Evolutionary conservation across 2,329 filamentous ascomycete species (phyloP), one percentile per base, ranked within the genome.

Genomic region (Paecilomyces sp.): DNA sequence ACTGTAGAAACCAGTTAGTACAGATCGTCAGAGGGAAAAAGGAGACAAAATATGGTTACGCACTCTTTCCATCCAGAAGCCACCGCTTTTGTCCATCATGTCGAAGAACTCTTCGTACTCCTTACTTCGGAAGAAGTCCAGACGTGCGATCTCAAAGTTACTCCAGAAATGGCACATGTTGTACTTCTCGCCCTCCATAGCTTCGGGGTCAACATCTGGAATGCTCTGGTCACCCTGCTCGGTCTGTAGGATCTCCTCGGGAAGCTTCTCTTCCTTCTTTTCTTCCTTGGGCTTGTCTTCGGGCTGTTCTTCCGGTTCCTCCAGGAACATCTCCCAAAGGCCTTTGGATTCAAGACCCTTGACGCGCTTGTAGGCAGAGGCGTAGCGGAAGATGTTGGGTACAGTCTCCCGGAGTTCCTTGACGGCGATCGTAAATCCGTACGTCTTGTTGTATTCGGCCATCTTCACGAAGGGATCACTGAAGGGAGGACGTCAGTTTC

Each of bases 151-250:
- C 77, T 99, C 94, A 67, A 99, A 99, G 75, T 99, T 99, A 75
- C 92, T 96, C 94, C 94, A 99, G 81, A 97, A 99, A 80, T 99
- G 94, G 75, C 94, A 99, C 94, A 99, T 99, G 79, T 99, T 99
- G 82, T 99, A 99, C 68, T 88, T 90, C 75, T 99, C 94, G 64
- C 92, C 91, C 73, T 97, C 93, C 94, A 99, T 99, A 51, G 88
- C 85, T 71, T 97, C 92, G 0, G 89, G 87, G 70, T 97, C 91
- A 59, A 97, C 89, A 51, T 94, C 87, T 31, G 88, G 87, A n/a
- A 91, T 78, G 34, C 83, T 83, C 63, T 87, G 86, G 58, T 83
- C 83, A 41, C 85, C 86, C 25, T 90, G 87, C 62, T 96, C 89
- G 56, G 85, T 87, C 66, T 88, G 86, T 24, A 94, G 77, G 52